phyloP scores from a whole-genome alignment of 176 grass and related monocot genomes.

The Coix lacrymajobi region DNA sequence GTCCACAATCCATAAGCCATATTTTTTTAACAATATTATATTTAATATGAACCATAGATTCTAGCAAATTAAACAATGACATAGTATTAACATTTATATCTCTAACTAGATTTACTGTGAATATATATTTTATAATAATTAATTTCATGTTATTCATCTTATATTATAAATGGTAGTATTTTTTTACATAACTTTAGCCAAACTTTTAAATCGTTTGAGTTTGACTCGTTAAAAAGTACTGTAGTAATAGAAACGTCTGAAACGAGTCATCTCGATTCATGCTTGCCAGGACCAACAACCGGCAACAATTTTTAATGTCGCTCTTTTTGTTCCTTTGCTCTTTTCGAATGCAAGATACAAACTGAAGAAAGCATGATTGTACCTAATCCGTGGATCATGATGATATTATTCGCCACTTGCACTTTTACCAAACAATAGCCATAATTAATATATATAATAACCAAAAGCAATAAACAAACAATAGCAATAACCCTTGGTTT shows the following conservation, averaged over 20 bases:
- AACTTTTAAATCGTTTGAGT: no score
- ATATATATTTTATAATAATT: no score
- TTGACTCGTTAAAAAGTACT: not conserved
- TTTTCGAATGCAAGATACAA: not conserved
- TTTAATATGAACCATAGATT: no score
- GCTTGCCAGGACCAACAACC: constrained; percentile 8
- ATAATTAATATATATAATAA: not conserved
- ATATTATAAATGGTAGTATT: no score
- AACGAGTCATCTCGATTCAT: not conserved
- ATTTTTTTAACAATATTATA: no score
- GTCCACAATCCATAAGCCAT: no score
- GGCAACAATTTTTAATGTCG: not conserved
- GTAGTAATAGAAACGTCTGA: not conserved
- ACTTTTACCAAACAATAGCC: not conserved
- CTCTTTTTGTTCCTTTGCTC: not conserved
- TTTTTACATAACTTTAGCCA: no score
- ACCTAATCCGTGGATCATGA: constrained; percentile 3
- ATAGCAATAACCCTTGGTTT: not conserved
- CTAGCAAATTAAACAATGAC: no score
- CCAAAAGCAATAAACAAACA: not conserved
- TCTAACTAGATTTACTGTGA: no score
- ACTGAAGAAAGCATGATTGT: constrained; percentile 6
- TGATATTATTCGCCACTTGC: not conserved
- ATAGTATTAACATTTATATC: no score
- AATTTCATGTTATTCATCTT: no score